Base-by-base conservation (phyloP, 306 rosid species). In the Lupinus albus region DNA sequence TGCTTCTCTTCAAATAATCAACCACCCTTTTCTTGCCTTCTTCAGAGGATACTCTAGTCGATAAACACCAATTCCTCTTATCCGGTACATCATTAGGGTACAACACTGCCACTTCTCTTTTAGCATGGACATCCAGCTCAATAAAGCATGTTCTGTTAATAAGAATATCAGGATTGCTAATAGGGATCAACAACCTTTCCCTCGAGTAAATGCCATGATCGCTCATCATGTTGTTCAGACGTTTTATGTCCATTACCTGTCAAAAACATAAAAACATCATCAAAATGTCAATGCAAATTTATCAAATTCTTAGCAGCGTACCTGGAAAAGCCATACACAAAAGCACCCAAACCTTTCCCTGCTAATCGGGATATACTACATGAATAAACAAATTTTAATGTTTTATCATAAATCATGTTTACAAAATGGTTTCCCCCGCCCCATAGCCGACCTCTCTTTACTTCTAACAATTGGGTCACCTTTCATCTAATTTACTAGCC, bases 151-250 rank as follows among this genome's bases (percentile, higher is more conserved):
- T 82, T 12, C 86, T 82, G 61, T 81, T 70, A 16, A 82, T 12
- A 4, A 93, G 95, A 64, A 88, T 73, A 38, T 74, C 81, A 4
- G 92, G 84, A 61, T 81, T 75, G 59, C 86, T 87, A 41, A 93
- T 25, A 7, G 99, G 99, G 70, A 93, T 93, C 64, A 93, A 63
- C 69, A 93, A 54, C 71, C 97, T 88, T 78, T 93, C 97, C 77
- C 99, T 85, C 0, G 97, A 88, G 85, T 88, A 88, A 65, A 93
- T 90, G 4, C 99, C 99, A 60, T 93, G 92, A 80, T 93, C 97
- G 5, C 99, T 90, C 90, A 90, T 86, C 97, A 90, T 90, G 74
- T 93, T 93, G 96, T 93, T 93, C 65, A 90, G 51, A 7, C 96
- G 87, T 82, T 88, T 90, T 61, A 93, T 79, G 74, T 88, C 92